Evolutionary conservation across 768 basidiomycete species (phyloP).

Genomic region (Psilocybe cyanescens): DNA sequence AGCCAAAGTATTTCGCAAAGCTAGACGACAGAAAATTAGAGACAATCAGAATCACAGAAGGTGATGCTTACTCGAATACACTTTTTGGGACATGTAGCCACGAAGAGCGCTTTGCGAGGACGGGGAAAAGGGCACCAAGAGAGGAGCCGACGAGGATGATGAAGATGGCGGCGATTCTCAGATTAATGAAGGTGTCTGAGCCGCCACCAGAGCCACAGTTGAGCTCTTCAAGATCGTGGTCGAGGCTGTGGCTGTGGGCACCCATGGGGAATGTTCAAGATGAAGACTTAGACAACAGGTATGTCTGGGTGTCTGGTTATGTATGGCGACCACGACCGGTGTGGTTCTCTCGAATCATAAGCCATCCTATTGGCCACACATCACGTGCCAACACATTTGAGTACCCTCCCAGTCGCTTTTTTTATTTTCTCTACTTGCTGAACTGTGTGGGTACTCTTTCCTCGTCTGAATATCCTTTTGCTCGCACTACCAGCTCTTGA

Average conservation of each 20-base stretch:
- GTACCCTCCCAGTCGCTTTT: conserved; percentile 34
- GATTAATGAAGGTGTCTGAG: conserved; percentile 45
- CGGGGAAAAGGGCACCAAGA: conserved; percentile 71
- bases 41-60: not conserved
- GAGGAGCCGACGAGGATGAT: conserved; percentile 67
- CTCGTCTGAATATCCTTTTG: conserved; percentile 5
- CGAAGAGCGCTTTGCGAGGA: conserved; percentile 56
- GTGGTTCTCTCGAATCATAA: conserved; percentile 31
- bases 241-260: not conserved
- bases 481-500: conserved; percentile 38
- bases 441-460: not conserved
- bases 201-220: conserved; percentile 59
- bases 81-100: conserved; percentile 59
- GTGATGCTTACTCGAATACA: conserved; percentile 67
- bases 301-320: conserved; percentile 16
- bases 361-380: conserved; percentile 10
- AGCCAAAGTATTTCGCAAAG: conserved; percentile 90
- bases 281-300: conserved; percentile 11
- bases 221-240: conserved; percentile 20
- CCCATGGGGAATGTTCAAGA: conserved; percentile 12
- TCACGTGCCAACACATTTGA: conserved; percentile 23
- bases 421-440: conserved; percentile 2
- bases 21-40: conserved; percentile 34
- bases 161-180: conserved; percentile 78
- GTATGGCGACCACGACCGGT: conserved; percentile 30